phyloP scores from a whole-genome alignment of 306 rosid species.

The Medicago lupulina region DNA sequence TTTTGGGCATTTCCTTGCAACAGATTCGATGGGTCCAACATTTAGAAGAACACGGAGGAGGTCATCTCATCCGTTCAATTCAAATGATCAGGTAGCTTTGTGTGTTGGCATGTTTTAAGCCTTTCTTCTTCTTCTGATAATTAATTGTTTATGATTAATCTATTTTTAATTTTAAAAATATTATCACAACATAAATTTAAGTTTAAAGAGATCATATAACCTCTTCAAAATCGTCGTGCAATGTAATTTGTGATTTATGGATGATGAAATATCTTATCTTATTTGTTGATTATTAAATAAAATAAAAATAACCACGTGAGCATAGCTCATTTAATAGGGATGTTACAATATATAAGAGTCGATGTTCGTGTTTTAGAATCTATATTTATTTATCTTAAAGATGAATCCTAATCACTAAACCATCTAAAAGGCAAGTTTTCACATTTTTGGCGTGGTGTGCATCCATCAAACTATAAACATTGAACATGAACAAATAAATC shows the following conservation, averaged over 20 bases:
- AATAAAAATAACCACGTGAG: too few relatives aligned
- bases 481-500: neutral
- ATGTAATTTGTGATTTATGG: neutral
- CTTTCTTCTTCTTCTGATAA: neutral
- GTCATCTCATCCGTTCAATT: conserved; percentile 50
- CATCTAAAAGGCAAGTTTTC: neutral
- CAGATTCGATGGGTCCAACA: conserved; percentile 44
- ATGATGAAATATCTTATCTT: neutral
- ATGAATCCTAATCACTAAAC: too few relatives aligned
- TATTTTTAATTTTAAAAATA: too few relatives aligned
- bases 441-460: neutral
- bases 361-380: too few relatives aligned
- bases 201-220: too few relatives aligned
- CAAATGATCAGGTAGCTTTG: conserved; percentile 64
- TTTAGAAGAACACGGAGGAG: conserved; percentile 47
- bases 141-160: too few relatives aligned
- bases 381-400: too few relatives aligned
- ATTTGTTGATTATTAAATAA: too few relatives aligned
- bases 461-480: neutral
- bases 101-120: neutral
- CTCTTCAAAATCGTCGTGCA: too few relatives aligned
- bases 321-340: too few relatives aligned
- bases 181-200: too few relatives aligned
- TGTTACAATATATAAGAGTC: too few relatives aligned
- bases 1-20: neutral